Evolutionary conservation across 2,329 filamentous ascomycete genomes (phyloP).

Genomic region (Peltaster fructicola): DNA sequence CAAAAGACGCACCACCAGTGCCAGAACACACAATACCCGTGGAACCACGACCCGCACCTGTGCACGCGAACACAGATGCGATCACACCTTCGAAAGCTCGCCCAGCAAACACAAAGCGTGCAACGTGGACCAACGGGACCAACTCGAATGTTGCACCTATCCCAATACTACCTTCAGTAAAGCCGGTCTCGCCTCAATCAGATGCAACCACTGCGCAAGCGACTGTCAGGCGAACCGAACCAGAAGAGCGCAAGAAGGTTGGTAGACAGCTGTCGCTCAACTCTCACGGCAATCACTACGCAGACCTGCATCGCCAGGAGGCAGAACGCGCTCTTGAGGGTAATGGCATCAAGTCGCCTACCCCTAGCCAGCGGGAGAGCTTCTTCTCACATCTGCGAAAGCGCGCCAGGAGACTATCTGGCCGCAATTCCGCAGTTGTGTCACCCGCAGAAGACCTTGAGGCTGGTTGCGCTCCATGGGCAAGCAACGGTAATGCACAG

Average conservation of each 20-base stretch:
- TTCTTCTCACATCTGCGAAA: slow-evolving; percentile 97
- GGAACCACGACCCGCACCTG: slow-evolving; percentile 26
- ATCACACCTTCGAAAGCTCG: slow-evolving; percentile 31
- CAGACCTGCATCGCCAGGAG: slow-evolving; percentile 76
- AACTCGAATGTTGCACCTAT: slow-evolving; percentile 65
- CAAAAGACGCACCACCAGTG: slow-evolving; percentile 49
- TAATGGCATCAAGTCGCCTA: slow-evolving; percentile 56
- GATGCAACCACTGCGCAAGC: slow-evolving; percentile 84
- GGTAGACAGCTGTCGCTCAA: slow-evolving; percentile 83
- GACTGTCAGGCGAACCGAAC: slow-evolving; percentile 39
- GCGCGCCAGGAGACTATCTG: slow-evolving; percentile 78
- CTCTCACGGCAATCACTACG: slow-evolving; percentile 83
- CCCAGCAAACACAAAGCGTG: slow-evolving; percentile 55
- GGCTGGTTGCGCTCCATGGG: slow-evolving; percentile 76
- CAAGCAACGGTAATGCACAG: slow-evolving; percentile 43
- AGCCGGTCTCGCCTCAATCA: slow-evolving; percentile 89
- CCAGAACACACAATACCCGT: slow-evolving; percentile 23
- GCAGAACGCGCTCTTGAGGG: slow-evolving; percentile 82
- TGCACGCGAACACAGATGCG: slow-evolving; percentile 27
- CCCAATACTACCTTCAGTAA: slow-evolving; percentile 86
- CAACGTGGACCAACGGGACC: slow-evolving; percentile 76
- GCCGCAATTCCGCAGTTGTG: slow-evolving; percentile 66
- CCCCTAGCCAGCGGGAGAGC: slow-evolving; percentile 71
- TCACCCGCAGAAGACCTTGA: slow-evolving; percentile 78
- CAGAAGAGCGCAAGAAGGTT: slow-evolving; percentile 75